Base-by-base conservation (phyloP, 179 eudicot species). In the Silene vulgaris region DNA sequence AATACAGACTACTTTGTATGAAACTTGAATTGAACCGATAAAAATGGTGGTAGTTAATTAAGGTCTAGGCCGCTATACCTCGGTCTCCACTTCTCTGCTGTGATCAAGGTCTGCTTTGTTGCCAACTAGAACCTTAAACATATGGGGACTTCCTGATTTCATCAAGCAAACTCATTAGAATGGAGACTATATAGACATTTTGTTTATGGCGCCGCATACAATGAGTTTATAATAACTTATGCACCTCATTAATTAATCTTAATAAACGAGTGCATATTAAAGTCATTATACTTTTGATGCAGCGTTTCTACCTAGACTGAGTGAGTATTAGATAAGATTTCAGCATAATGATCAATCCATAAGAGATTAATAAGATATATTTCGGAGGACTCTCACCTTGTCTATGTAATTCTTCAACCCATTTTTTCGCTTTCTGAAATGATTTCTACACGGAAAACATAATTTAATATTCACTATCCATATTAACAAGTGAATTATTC, bases 61-160 rank as follows among this genome's bases (percentile, higher is more conserved):
- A 43, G 9, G 9, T 3, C 56, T 9, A 16, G 63, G 74, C 32
- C 11, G 40, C 37, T 40, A 40, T 87, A 90, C 91, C 96, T 90
- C 90, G 70, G 65, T 73, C 40, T 83, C 81, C 35, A 90, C 93
- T 78, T 83, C 65, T 79, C 94, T 88, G 72, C 78, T 82, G 50
- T 83, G 73, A 66, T 80, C 85, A 79, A 91, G 82, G 79, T 91
- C 94, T 59, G 88, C 91, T 80, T 89, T 91, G 80, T 91, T 89
- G 13, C 87, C 97, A 76, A 87, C 91, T 71, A 91, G 78, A 71
- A 83, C 86, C 9, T 80, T 87, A 73, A 84, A 79, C 88, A 86
- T 77, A 59, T 81, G 82, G 74, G 86, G 89, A 76, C 78, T 89
- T 85, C 91, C 92, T 90, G 79, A 16, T 54, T 50, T 64, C 75